phyloP scores from a whole-genome alignment of 2,329 filamentous ascomycete genomes.

The Macrophomina phaseolina region DNA sequence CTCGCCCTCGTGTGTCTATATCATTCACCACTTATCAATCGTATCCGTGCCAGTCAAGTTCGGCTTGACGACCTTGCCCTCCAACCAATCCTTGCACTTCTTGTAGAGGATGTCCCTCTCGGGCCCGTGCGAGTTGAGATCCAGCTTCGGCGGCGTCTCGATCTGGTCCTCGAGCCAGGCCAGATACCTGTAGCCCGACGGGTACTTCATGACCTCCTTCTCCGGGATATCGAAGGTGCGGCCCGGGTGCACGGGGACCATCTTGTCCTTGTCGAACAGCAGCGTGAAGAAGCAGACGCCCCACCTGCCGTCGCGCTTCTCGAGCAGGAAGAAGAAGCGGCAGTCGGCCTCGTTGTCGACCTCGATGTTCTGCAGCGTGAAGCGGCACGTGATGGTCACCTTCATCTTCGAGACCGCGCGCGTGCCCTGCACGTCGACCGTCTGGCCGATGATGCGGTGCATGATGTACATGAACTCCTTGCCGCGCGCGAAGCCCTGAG shows the following conservation, averaged over 20 bases:
- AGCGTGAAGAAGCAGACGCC: constrained; percentile 29
- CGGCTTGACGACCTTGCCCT: constrained; percentile 27
- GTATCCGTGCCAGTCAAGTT: constrained; percentile 29
- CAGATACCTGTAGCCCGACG: constrained; percentile 30
- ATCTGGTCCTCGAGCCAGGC: constrained; percentile 30
- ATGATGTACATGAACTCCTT: constrained; percentile 29
- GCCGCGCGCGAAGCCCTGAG: constrained; percentile 8
- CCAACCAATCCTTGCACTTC: constrained; percentile 30
- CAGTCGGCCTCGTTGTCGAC: constrained; percentile 31
- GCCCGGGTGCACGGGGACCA: constrained; percentile 27
- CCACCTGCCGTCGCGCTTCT: constrained; percentile 29
- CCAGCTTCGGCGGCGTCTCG: constrained; percentile 26
- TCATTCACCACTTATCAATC: constrained; percentile 26
- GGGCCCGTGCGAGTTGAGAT: constrained; percentile 29
- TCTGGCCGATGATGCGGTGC: constrained; percentile 31
- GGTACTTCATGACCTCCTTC: constrained; percentile 30
- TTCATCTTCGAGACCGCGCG: constrained; percentile 32
- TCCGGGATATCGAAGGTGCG: constrained; percentile 28
- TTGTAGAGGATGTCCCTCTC: constrained; percentile 30
- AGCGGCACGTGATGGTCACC: constrained; percentile 31
- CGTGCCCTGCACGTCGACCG: constrained; percentile 28
- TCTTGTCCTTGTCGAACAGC: constrained; percentile 48
- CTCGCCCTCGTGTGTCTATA: neutral
- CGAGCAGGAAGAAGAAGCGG: constrained; percentile 30
- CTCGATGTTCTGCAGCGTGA: constrained; percentile 31